These are phyloP conservation scores for Xylaria sp. DNA, from an alignment of 2,329 filamentous ascomycete species.

Conservation along the genomic window DNA sequence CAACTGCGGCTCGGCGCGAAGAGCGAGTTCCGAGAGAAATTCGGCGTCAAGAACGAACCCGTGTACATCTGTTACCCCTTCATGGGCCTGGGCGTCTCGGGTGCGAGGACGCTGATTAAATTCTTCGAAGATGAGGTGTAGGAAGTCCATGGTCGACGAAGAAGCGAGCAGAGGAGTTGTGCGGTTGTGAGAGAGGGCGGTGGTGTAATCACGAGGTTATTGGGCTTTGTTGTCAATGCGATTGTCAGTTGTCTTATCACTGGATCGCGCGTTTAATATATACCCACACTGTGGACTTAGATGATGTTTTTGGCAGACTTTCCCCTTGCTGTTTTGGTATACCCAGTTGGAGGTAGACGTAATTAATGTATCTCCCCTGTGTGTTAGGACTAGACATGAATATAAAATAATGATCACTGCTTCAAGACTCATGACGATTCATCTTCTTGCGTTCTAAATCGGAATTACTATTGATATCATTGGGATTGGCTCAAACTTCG, in stretches of 20 bases:
- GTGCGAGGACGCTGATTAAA: conserved; percentile 85
- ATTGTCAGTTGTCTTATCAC: conserved; percentile 8
- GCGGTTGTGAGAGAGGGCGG: background rate
- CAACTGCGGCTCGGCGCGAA: conserved; percentile 68
- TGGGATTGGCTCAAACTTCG: too few relatives aligned
- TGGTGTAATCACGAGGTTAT: conserved; percentile 3
- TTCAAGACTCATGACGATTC: background rate
- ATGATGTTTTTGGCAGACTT: conserved; percentile 9
- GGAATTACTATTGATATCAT: too few relatives aligned
- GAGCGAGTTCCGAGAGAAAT: conserved; percentile 90
- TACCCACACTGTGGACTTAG: conserved; percentile 11
- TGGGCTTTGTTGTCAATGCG: conserved; percentile 16
- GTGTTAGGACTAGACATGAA: conserved; percentile 21
- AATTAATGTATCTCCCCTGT: conserved; percentile 4
- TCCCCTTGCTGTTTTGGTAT: conserved; percentile 23
- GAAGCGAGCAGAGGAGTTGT: background rate
- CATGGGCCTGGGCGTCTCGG: conserved; percentile 83
- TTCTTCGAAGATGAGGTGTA: conserved; percentile 79
- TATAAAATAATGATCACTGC: conserved; percentile 23
- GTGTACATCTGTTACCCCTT: conserved; percentile 92
- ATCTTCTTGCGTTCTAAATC: background rate
- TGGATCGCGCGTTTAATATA: conserved; percentile 19
- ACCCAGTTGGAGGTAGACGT: conserved; percentile 32
- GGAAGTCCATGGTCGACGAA: conserved; percentile 26
- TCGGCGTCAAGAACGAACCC: conserved; percentile 84